These are phyloP conservation scores for Dactylorhiza incarnata DNA, from an alignment of 106 monocot species.

Conservation along the genomic window DNA sequence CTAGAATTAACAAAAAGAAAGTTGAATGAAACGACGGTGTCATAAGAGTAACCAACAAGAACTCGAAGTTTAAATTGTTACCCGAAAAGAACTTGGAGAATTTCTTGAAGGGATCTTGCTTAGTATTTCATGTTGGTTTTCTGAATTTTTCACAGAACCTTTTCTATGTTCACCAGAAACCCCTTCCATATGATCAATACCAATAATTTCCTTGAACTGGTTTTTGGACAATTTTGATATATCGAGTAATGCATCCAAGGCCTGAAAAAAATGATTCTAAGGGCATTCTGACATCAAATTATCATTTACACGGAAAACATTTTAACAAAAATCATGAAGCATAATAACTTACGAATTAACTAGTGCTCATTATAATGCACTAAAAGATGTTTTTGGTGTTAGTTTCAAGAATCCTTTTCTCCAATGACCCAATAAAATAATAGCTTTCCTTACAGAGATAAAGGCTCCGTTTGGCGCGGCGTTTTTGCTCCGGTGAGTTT, in stretches of 20 bases:
- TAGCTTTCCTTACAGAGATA: neutral
- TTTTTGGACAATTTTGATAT: slow-evolving; percentile 20
- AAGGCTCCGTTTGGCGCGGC: too few species aligned
- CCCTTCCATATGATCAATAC: slow-evolving; percentile 3
- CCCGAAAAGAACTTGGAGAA: slow-evolving; percentile 17
- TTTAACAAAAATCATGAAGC: neutral
- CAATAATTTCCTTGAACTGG: slow-evolving; percentile 13
- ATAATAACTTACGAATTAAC: neutral
- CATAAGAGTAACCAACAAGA: neutral
- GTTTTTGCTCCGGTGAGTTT: too few species aligned
- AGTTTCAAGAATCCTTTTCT: neutral
- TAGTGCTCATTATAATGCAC: neutral
- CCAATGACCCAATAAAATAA: neutral
- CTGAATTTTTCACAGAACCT: slow-evolving; percentile 6
- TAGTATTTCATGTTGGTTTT: slow-evolving; percentile 9
- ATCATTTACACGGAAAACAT: neutral
- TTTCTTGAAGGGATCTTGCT: slow-evolving; percentile 8
- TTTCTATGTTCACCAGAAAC: neutral
- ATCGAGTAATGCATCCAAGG: slow-evolving; percentile 56
- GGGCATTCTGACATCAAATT: slow-evolving; percentile 1
- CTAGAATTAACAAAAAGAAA: neutral
- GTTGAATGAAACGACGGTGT: neutral
- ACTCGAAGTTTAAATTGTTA: slow-evolving; percentile 7
- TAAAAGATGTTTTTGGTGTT: neutral
- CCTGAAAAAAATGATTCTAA: slow-evolving; percentile 26